Percentiles rank a stretch among this genome's conserved stretches.
phyloP scores from a whole-genome alignment of 1,139 yeast species.

The Kodamaea sp. region DNA sequence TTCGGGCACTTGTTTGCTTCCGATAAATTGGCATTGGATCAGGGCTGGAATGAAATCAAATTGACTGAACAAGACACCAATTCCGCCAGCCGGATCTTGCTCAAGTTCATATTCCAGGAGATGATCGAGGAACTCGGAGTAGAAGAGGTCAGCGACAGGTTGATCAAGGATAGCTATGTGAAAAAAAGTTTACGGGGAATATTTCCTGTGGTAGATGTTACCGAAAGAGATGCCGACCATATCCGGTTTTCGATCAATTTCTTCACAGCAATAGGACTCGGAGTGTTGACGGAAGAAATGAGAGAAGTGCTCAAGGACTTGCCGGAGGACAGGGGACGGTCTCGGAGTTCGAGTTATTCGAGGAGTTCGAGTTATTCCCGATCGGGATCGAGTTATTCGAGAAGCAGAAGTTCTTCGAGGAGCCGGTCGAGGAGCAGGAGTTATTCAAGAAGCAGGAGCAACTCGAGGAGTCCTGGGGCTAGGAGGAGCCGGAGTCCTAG shows the following conservation, averaged over 20 bases:
- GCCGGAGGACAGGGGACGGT: constrained; percentile 28
- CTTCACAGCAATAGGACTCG: constrained; percentile 91
- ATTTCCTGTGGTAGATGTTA: constrained; percentile 42
- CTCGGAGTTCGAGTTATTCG: constrained; percentile 17
- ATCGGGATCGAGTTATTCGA: constrained; percentile 21
- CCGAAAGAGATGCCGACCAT: constrained; percentile 54
- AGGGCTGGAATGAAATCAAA: constrained; percentile 56
- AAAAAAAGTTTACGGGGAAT: constrained; percentile 50
- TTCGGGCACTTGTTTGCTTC: constrained; percentile 85
- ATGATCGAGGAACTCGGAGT: constrained; percentile 78
- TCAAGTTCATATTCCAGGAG: constrained; percentile 80
- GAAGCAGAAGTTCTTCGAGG: constrained; percentile 24
- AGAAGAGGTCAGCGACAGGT: constrained; percentile 44
- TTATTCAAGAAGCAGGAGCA: constrained; percentile 6
- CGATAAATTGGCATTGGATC: constrained; percentile 54
- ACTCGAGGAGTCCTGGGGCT: constrained; percentile 2
- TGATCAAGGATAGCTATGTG: constrained; percentile 49
- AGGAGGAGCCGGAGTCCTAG: constrained; percentile 1
- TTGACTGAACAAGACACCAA: constrained; percentile 75
- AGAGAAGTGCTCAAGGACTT: constrained; percentile 52
- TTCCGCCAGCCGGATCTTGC: constrained; percentile 77
- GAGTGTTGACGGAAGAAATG: constrained; percentile 81
- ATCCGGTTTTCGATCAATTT: constrained; percentile 81
- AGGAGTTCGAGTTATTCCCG: constrained; percentile 17
- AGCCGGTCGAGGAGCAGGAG: constrained; percentile 14